A percentile compares a stretch with the other conserved stretches of the same genome.
phyloP scores from a whole-genome alignment of 805 yeast species.

The Kazachstania kunashirensis region DNA sequence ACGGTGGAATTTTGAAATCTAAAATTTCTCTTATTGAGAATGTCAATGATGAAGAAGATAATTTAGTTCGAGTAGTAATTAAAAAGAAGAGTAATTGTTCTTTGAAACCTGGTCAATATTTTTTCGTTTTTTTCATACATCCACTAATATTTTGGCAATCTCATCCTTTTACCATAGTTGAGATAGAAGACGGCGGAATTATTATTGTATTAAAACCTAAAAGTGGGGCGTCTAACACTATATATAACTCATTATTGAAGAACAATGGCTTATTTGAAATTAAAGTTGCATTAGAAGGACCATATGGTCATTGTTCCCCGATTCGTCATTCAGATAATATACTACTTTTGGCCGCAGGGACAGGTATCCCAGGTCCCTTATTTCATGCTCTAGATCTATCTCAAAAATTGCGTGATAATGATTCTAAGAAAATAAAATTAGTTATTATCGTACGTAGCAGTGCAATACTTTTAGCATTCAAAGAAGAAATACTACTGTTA shows the following conservation, averaged over 20 bases:
- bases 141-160: constrained; percentile 44
- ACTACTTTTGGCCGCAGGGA: constrained; percentile 62
- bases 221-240: constrained; percentile 36
- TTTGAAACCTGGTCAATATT: constrained; percentile 37
- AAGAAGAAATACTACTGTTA: constrained; percentile 11
- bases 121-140: constrained; percentile 39
- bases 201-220: constrained; percentile 38
- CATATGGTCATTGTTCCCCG: constrained; percentile 51
- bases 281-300: constrained; percentile 49
- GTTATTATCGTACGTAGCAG: constrained; percentile 12
- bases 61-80: constrained; percentile 13
- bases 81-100: constrained; percentile 12
- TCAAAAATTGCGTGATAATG: not conserved
- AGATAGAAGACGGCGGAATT: constrained; percentile 27
- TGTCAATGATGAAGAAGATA: constrained; percentile 4
- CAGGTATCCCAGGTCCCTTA: constrained; percentile 58
- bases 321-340: constrained; percentile 43
- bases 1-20: constrained; percentile 16
- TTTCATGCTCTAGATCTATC: constrained; percentile 35
- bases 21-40: constrained; percentile 10
- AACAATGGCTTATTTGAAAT: constrained; percentile 25
- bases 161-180: constrained; percentile 47
- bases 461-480: constrained; percentile 14
- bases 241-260: constrained; percentile 25
- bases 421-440: constrained; percentile 10